Base-by-base conservation (phyloP, 2,329 filamentous ascomycete genomes). In the Penicillium capsulatum region DNA sequence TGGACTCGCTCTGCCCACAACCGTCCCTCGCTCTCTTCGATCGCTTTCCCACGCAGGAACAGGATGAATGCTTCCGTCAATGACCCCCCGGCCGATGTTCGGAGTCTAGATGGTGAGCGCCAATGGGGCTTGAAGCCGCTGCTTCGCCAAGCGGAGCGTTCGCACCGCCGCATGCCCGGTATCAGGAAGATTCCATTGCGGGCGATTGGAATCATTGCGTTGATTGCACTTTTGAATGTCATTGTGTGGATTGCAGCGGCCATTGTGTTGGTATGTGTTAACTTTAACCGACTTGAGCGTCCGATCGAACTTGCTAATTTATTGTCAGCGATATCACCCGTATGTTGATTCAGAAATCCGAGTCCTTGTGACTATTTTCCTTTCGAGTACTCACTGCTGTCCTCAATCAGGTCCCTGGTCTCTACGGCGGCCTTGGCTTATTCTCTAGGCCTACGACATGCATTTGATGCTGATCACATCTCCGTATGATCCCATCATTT, bases 381-480 rank as follows among this genome's bases (percentile, higher is more conserved):
- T 15, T 15, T 7, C 7, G 8, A n/a, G 22, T 7, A 14, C 14
- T 17, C 5, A 14, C 10, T 10, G 30, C n/a, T 19, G 10, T 28
- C 13, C 10, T n/a, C 4, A 11, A 13, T 19, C 43, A 77, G 74
- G 1, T 69, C 74, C 0, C 76, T 96, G 47, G 79, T 90, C 34
- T 85, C 85, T 2, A 83, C 89, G 2, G 87, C 89, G 1, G 81
- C 90, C 2, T 77, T 97, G 1, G 83, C 90, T 17, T 97, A 94
- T 64, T 87, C 87, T 0, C 77, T 97, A 8, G 91, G 91, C 2
- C 76, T 97, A 9, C 84, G 91, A 29, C 91, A 97, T 71, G 91
- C 91, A n/a, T 79, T 97, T 31, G 92, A 97, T 59, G 92, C 91
- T n/a, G 91, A 97, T 66, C 92, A 97, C 60, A 86, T 86, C 49